phyloP scores from a whole-genome alignment of 495 filamentous ascomycete genomes.

The Talaromyces nanjingensis region DNA sequence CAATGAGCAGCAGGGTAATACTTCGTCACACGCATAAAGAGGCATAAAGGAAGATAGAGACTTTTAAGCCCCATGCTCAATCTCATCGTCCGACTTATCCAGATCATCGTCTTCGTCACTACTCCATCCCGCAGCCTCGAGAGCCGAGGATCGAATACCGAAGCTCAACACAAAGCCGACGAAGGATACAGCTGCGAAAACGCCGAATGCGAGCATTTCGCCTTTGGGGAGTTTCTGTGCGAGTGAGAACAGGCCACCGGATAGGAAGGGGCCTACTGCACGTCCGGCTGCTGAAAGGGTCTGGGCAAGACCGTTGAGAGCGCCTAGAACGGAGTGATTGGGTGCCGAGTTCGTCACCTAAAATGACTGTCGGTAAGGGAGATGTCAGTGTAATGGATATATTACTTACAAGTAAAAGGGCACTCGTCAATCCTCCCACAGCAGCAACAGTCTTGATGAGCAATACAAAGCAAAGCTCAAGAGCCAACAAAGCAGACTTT shows the following conservation, averaged over 20 bases:
- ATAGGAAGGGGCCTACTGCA: slow-evolving; percentile 81
- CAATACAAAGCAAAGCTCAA: slow-evolving; percentile 70
- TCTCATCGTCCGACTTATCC: slow-evolving; percentile 45
- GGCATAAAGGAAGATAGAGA: not conserved
- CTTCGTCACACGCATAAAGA: not conserved
- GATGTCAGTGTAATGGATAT: not conserved
- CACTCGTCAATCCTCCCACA: slow-evolving; percentile 82
- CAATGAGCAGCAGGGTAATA: not conserved
- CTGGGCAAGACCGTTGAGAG: slow-evolving; percentile 89
- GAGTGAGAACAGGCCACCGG: slow-evolving; percentile 74
- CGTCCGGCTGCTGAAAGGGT: slow-evolving; percentile 87
- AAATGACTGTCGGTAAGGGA: not conserved
- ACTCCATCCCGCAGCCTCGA: slow-evolving; percentile 57
- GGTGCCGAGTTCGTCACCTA: slow-evolving; percentile 92
- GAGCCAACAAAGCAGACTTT: slow-evolving; percentile 54
- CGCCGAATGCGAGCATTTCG: slow-evolving; percentile 75
- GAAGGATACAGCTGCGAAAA: slow-evolving; percentile 73
- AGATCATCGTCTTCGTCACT: slow-evolving; percentile 44
- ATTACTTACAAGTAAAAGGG: slow-evolving; percentile 66
- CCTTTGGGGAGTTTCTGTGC: slow-evolving; percentile 69
- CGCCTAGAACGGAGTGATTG: slow-evolving; percentile 78
- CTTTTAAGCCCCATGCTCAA: not conserved
- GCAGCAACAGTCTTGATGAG: slow-evolving; percentile 84
- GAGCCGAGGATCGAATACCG: slow-evolving; percentile 52
- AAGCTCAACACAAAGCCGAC: slow-evolving; percentile 71